Base-by-base conservation (phyloP, 495 filamentous ascomycete genomes). In the Trichodelitschia bisporula region DNA sequence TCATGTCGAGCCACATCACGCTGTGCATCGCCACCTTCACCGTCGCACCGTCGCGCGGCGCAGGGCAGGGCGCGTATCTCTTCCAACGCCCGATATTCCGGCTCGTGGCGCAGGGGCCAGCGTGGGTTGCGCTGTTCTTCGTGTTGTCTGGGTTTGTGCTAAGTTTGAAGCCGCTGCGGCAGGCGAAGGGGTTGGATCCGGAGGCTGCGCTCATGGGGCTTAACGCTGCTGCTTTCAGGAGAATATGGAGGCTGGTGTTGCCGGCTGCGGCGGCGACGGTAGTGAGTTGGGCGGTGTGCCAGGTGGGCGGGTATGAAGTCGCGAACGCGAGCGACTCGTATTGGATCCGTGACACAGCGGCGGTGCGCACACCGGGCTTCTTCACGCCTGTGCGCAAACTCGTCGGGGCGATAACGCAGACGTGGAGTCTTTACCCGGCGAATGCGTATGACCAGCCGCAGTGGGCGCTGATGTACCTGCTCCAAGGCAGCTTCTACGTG, bases 371-470 rank as follows among this genome's bases (percentile, higher is more conserved):
- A n/a, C n/a, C n/a, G n/a, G n/a, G n/a, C n/a, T n/a, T n/a, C n/a
- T n/a, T n/a, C n/a, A n/a, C n/a, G n/a, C n/a, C n/a, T n/a, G n/a
- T n/a, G n/a, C 21, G 12, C 8, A 12, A 24, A 8, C 21, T 24
- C 12, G 21, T 24, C 21, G 21, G 8, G 8, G 21, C 21, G 21
- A 8, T 24, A 12, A 24, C 21, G 21, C 8, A 24, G 8, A 48
- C 45, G 6, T 48, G 45, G 45, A n/a, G n/a, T n/a, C 36, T 31
- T 3, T 29, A 39, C 13, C 40, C 38, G 2, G 36, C 42, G 11
- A 47, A 48, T 30, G 26, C 32, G 16, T 48, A 48, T 31, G 45
- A 48, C 19, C 45, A 48, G 31, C 45, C 45, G n/a, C 45, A 48
- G 29, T 48, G 45, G 45, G 41, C 44, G 17, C 29, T 48, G 11